Evolutionary conservation across 148 eudicot species (phyloP), one percentile per base, ranked within the genome.

Genomic region (Nepenthes mirabilis): DNA sequence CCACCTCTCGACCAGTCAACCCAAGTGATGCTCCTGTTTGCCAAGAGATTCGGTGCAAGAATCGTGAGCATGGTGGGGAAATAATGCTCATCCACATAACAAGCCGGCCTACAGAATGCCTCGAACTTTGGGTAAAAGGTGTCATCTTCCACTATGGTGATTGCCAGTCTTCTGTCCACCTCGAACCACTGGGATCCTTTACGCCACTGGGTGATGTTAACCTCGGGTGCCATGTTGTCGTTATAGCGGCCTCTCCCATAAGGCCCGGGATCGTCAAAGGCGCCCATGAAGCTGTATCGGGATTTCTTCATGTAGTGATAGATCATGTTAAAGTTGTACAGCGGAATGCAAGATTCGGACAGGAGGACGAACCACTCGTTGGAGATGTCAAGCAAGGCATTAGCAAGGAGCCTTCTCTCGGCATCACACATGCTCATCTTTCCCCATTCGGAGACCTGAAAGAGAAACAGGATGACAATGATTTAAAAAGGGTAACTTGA

Each of bases 1-100:
- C 95, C 95, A 1, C 97, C 91, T 60, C 89, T 80, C 4, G 97
- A 87, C 97, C 97, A 90, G 66, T 90, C 95, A n/a, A 87, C 95
- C 85, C 79, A 87, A 35, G 97, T 90, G 55, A 90, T 35, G 72
- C 85, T 87, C 61, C 97, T 60, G 66, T 90, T 90, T 11, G 95
- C 88, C 72, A 87, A 48, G 6, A 68, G 75, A 34, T 58, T 52
- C 1, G 82, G 56, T 2, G 95, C 82, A 59, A 35, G 67, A 60
- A 90, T 90, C n/a, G 76, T 80, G 58, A 90, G 74, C 84, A 90
- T 80, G 68, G 97, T 90, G 3, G 95, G 95, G 53, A 90, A 90
- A 63, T 90, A 90, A 62, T 90, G 97, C 62, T 90, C 97, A 37
- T 90, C 97, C 54, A 82, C 95, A 43, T 87, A 90, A 60, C 95